phyloP scores from a whole-genome alignment of 2,329 filamentous ascomycete species.

The Paracamarosporium sp. region DNA sequence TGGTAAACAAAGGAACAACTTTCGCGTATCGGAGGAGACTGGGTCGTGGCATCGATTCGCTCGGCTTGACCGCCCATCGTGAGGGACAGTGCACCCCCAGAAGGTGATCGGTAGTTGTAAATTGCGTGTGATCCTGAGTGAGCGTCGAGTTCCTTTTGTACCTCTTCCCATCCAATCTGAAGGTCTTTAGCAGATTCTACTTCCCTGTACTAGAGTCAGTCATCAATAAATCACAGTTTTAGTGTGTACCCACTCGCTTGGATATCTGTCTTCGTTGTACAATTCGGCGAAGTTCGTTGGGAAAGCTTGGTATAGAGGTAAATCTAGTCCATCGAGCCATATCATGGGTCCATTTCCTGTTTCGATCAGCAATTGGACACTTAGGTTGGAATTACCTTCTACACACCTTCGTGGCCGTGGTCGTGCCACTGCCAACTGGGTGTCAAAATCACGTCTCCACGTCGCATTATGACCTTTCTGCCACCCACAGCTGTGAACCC shows the following conservation, averaged over 20 bases:
- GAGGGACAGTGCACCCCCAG: constrained; percentile 49
- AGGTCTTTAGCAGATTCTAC: constrained; percentile 46
- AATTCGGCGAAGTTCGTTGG: constrained; percentile 61
- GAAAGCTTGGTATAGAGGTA: constrained; percentile 58
- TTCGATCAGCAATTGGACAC: neutral
- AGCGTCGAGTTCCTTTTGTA: constrained; percentile 51
- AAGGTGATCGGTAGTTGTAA: constrained; percentile 42
- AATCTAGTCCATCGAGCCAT: constrained; percentile 63
- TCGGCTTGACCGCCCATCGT: constrained; percentile 57
- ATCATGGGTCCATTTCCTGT: constrained; percentile 57
- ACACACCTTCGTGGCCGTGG: constrained; percentile 59
- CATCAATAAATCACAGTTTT: neutral
- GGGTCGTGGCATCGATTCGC: constrained; percentile 45
- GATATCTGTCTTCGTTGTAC: constrained; percentile 56
- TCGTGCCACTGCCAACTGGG: constrained; percentile 67
- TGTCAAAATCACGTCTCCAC: constrained; percentile 63
- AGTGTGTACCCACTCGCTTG: constrained; percentile 42
- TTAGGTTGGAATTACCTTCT: neutral
- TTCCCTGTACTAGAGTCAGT: neutral
- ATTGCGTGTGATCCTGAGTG: constrained; percentile 31
- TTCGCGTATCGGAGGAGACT: constrained; percentile 52
- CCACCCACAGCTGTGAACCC: constrained; percentile 65
- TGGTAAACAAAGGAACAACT: constrained; percentile 62
- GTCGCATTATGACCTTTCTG: constrained; percentile 55
- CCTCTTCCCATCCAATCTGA: constrained; percentile 55